Base-by-base conservation (phyloP, 2,329 filamentous ascomycete species). In the Fusarium xylarioides region DNA sequence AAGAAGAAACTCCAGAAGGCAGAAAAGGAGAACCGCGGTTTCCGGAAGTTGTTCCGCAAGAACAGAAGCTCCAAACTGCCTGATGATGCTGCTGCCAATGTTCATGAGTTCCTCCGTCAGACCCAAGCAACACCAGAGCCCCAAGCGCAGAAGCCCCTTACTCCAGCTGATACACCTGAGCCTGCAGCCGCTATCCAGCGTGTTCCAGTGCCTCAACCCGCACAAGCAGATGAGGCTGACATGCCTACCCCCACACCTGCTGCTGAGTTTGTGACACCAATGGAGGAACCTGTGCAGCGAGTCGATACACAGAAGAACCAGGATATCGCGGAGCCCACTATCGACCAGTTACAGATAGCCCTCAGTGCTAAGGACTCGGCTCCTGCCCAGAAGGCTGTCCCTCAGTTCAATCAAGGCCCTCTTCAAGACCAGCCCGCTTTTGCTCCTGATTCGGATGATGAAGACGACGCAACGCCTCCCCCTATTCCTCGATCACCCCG, bases 371-470 rank as follows among this genome's bases (percentile, higher is more conserved):
- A 74, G 43, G 60, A 26, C 70, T 74, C 46, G 53, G 73, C 38
- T 53, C 69, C 59, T 53, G 61, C 23, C 42, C 61, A 43, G 68
- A 65, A 16, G 83, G 86, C 21, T 83, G 86, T 30, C 82, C 84
- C 88, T 21, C 86, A 85, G 30, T 98, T 98, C 79, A 93, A 96
- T 78, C 95, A 98, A 83, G 96, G 95, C 5, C 96, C 96, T 4
- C 87, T 98, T 30, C 82, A 89, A 15, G 95, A 98, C 63, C 93
- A 96, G 80, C 95, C 96, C 7, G 93, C 95, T 2, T 97, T 97
- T 78, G 86, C 90, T 16, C 93, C 93, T 1, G 86, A 91, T 19
- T 85, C 86, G 32, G 84, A 87, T 30, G 85, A 85, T 40, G 82
- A 82, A 6, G 82, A 86, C 14, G 87, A 82, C 11, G 83, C 88